Evolutionary conservation across 345 rosid genomes (phyloP), one percentile per base, ranked within the genome.

Genomic region (Diplotaxis tenuifolia): DNA sequence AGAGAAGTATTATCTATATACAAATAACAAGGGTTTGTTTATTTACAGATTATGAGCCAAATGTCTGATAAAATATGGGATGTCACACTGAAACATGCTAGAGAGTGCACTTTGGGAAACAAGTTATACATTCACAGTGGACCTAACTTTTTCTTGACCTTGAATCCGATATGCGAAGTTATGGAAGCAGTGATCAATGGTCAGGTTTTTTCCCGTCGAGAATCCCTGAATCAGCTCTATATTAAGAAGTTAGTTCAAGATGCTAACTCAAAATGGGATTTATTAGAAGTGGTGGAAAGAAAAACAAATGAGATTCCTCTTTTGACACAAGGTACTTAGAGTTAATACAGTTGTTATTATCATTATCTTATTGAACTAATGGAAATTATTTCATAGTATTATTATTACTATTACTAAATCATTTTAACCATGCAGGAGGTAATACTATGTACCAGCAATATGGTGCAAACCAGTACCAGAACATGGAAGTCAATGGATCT

Each of bases 11-110:
- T 7, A 57, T 7, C 16, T 9, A 18, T 32, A 31, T 36, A 40
- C 0, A 58, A 9, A 9, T 42, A 11, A 74, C 42, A 27, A 40
- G 16, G 7, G 9, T 32, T 42, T 57, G 15, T 57, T 21, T 3
- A 42, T 34, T 45, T 49, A 63, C 87, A 94, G 98, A 85, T 86
- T 42, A 63, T 94, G 62, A 91, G 96, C 0, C 0, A 38, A 1
- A 94, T 94, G 96, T 85, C 96, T 0, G 96, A 91, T 54, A 91
- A 79, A 76, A 81, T 81, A 82, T 94, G 98, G 98, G 93, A 87
- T 29, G 86, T 75, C 19, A 85, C 85, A 0, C 72, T 85, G 16
- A 91, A 87, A 64, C 98, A 94, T 59, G 97, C 97, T 1, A 82
- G 82, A 74, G 84, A 73, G 21, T 94, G 98, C 76, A 69, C 22